phyloP scores from a whole-genome alignment of 2,329 filamentous ascomycete genomes.

The Sporothrix phasma region DNA sequence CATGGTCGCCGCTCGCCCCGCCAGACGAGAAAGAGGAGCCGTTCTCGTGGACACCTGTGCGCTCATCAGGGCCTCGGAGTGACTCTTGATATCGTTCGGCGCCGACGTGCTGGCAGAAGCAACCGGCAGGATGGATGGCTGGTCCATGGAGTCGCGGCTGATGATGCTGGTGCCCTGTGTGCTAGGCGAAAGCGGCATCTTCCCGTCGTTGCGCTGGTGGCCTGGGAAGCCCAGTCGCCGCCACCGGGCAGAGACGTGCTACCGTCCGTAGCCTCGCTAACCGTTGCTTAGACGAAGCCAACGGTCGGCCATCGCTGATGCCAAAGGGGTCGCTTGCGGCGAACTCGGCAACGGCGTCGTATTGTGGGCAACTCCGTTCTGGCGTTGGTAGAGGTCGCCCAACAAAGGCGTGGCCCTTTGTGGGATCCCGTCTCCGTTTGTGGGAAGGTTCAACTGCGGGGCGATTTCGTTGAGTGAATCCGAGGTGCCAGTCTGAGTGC shows the following conservation, averaged over 20 bases:
- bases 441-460: neutral
- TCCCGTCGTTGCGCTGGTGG: constrained; percentile 54
- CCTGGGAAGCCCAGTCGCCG: constrained; percentile 53
- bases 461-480: neutral
- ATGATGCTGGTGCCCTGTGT: constrained; percentile 57
- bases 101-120: constrained; percentile 25
- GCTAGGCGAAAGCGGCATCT: constrained; percentile 55
- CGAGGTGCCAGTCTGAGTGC: neutral
- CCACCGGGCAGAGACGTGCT: constrained; percentile 44
- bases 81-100: constrained; percentile 25
- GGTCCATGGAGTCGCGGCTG: constrained; percentile 48
- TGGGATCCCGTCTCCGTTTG: constrained; percentile 13
- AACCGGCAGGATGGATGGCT: constrained; percentile 33
- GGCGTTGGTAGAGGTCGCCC: constrained; percentile 29
- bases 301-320: constrained; percentile 31
- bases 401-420: constrained; percentile 27
- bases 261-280: constrained; percentile 53
- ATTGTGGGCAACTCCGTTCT: constrained; percentile 36
- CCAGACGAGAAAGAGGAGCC: constrained; percentile 25
- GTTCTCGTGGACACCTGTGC: constrained; percentile 28
- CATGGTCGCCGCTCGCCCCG: constrained; percentile 27
- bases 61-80: constrained; percentile 19
- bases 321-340: constrained; percentile 42
- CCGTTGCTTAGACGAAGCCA: constrained; percentile 39
- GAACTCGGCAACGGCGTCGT: constrained; percentile 39